Base-by-base conservation (phyloP, 495 filamentous ascomycete species). In the Penicillium paxilli region DNA sequence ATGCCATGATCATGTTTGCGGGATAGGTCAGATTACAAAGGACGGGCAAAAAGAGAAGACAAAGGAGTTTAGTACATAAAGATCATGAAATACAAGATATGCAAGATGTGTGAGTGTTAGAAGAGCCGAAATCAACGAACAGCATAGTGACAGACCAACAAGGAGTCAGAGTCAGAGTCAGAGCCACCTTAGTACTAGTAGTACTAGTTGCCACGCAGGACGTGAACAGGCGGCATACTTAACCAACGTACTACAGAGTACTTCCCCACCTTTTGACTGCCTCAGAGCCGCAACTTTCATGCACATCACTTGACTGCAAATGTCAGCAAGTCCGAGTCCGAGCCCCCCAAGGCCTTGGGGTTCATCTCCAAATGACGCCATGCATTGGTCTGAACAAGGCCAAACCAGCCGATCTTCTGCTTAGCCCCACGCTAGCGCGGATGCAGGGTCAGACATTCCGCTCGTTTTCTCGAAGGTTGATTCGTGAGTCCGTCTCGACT, bases 301-400 rank as follows among this genome's bases (percentile, higher is more conserved):
- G 60, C 58, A 59, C 63, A 64, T 63, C 64, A 66, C 61, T 51
- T 66, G 64, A 66, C 64, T 64, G 49, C 56, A 45, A 28, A 44
- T 49, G 47, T 57, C 51, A 56, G 59, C 55, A 44, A 47, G 44
- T 32, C 38, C 23, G 49, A 50, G 33, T 30, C n/a, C n/a, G n/a
- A n/a, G n/a, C n/a, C n/a, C n/a, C n/a, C n/a, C n/a, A n/a, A n/a
- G n/a, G n/a, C 26, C 44, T 5, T 11, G 11, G 26, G 11, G 26
- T 28, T 23, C 49, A 24, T 24, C 45, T 41, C 30, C 48, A n/a
- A n/a, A 58, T 64, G 62, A 64, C 64, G 64, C 55, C 64, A 66
- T 59, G 53, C 47, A 50, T 58, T 59, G 63, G 52, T 35, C 30
- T 52, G 22, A 47, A 56, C 32, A 28, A 16, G 51, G 56, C 37